Conservation (phyloP, 1,139 yeast species). For the Yamadazyma blattariae region DNA sequence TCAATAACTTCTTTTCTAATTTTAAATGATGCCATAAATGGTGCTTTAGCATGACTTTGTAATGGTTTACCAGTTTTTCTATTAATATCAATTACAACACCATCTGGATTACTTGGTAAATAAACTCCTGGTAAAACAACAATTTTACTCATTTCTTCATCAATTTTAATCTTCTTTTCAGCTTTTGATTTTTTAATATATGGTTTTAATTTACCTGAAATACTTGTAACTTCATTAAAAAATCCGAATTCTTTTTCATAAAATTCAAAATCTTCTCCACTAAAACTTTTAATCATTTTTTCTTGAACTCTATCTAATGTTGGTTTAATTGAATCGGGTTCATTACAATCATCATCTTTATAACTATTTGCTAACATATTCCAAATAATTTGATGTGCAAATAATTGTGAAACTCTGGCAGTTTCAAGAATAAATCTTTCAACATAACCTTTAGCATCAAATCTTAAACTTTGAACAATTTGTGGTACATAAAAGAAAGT, state of each 20-base stretch:
- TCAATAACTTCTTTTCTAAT: conserved; percentile 57
- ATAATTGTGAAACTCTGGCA: conserved; percentile 83
- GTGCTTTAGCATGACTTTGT: conserved; percentile 98
- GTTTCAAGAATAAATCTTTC: conserved; percentile 88
- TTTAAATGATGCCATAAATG: conserved; percentile 94
- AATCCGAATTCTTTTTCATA: conserved; percentile 85
- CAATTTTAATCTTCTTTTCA: conserved; percentile 93
- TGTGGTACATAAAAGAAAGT: conserved; percentile 98
- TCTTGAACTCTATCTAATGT: conserved; percentile 69
- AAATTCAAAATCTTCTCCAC: conserved; percentile 57
- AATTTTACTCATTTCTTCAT: conserved; percentile 88
- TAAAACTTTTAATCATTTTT: conserved; percentile 64
- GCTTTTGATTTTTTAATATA: conserved; percentile 91
- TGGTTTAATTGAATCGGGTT: conserved; percentile 84
- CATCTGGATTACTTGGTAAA: conserved; percentile 95
- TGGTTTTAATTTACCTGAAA: conserved; percentile 93
- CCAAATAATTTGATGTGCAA: conserved; percentile 98
- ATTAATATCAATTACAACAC: conserved; percentile 86
- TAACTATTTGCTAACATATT: conserved; percentile 92
- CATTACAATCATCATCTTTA: conserved; percentile 80
- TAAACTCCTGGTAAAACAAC: conserved; percentile 82
- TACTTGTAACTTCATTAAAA: conserved; percentile 87
- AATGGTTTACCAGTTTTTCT: conserved; percentile 93
- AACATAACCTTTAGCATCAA: conserved; percentile 81
- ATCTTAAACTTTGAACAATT: conserved; percentile 87